These are phyloP conservation scores for Ophiostoma piceae DNA, from an alignment of 2,329 filamentous ascomycete genomes.

Conservation along the genomic window DNA sequence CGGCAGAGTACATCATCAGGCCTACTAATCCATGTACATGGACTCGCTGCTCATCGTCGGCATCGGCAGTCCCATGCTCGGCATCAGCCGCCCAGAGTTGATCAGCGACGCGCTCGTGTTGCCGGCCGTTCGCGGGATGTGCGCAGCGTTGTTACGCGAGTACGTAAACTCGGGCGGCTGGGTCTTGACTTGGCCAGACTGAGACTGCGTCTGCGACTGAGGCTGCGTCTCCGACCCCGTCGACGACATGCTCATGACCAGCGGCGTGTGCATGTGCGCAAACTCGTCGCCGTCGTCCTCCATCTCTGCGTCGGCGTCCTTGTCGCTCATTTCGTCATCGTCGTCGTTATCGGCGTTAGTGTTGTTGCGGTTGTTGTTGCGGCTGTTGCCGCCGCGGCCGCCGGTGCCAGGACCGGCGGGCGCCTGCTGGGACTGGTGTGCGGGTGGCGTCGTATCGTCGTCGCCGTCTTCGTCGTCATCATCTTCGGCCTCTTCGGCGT, in stretches of 20 bases:
- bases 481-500: slow-evolving; percentile 12
- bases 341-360: slow-evolving; percentile 8
- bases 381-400: background rate
- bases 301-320: slow-evolving; percentile 44
- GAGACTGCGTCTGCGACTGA: background rate
- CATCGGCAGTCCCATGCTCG: slow-evolving; percentile 44
- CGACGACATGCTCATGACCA: background rate
- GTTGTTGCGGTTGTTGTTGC: background rate
- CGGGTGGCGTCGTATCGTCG: background rate
- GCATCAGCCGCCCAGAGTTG: slow-evolving; percentile 20
- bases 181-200: background rate
- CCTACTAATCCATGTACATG: slow-evolving; percentile 49
- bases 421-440: background rate
- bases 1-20: background rate
- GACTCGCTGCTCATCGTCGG: slow-evolving; percentile 42
- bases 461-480: slow-evolving; percentile 17
- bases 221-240: background rate
- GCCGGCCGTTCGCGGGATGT: slow-evolving; percentile 27
- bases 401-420: slow-evolving; percentile 1
- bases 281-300: slow-evolving; percentile 58
- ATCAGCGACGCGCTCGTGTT: slow-evolving; percentile 24
- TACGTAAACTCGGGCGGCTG: slow-evolving; percentile 19
- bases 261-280: slow-evolving; percentile 43
- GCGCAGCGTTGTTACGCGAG: slow-evolving; percentile 38
- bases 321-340: slow-evolving; percentile 17